Base-by-base conservation (phyloP, 2,329 filamentous ascomycete species). In the Graphium sp. region DNA sequence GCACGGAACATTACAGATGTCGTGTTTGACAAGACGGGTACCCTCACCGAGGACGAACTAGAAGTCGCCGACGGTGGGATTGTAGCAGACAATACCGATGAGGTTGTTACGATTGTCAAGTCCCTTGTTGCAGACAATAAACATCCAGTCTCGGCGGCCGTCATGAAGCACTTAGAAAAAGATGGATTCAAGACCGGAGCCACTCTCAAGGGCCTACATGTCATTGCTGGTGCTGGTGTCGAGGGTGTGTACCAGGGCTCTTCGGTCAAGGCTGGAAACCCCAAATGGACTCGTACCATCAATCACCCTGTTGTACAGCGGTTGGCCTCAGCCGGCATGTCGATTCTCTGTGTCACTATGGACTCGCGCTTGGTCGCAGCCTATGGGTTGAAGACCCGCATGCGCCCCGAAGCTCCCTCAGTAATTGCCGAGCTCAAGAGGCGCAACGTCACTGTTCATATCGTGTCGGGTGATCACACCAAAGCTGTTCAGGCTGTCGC, bases 21-120 rank as follows among this genome's bases (percentile, higher is more conserved):
- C 3, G 54, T 75, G 1, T 71, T 77, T 34, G 68, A 76, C 51
- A 77, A 75, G 48, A 76, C 70, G 1, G 70, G 72, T 1, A 76
- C 68, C 1, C 46, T 76, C 14, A 74, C 69, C 0, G 48, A 52
- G 16, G 65, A 58, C 0, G 48, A 54, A 10, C 40, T 50, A 7
- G 39, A 42, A 12, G 45, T 49, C 15, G 23, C 41, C 10, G 35
- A 37, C 11, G 32, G 41, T 12, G 32, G 45, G 10, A 36, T 34
- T 6, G 29, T 44, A 18, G 33, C 31, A n/a, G 15, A 32, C 5
- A 33, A 41, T 28, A 29, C 38, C 11, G 35, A 41, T n/a, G 33
- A 41, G 19, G 41, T 36, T 12, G 31, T 42, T 0, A 17, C 23
- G 6, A 24, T 32, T 2, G 32, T 41, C 3, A 31, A 48, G 10